phyloP scores from a whole-genome alignment of 2,329 filamentous ascomycete species.

The Exophiala sp. region DNA sequence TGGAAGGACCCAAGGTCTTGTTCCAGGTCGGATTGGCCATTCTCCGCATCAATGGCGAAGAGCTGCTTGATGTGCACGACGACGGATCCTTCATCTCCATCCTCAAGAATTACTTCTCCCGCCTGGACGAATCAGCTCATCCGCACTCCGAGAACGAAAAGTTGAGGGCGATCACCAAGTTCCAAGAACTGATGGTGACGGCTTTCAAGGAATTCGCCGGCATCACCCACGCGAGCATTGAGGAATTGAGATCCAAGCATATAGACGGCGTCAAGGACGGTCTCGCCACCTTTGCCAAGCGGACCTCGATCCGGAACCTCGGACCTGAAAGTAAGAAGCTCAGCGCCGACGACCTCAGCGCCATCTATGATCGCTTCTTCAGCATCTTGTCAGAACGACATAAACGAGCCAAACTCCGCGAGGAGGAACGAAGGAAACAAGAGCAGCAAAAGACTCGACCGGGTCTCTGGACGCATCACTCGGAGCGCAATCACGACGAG shows the following conservation, averaged over 20 bases:
- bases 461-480: constrained; percentile 19
- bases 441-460: constrained; percentile 51
- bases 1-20: constrained; percentile 93
- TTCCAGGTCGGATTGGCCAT: constrained; percentile 98
- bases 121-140: constrained; percentile 90
- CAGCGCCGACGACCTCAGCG: constrained; percentile 75
- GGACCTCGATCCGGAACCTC: constrained; percentile 90
- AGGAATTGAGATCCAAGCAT: constrained; percentile 81
- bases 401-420: constrained; percentile 70
- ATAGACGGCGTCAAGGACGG: constrained; percentile 91
- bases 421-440: constrained; percentile 62
- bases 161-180: constrained; percentile 84
- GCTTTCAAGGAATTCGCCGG: constrained; percentile 97
- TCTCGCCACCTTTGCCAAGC: constrained; percentile 95
- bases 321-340: constrained; percentile 93
- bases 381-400: constrained; percentile 85
- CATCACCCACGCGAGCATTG: constrained; percentile 88
- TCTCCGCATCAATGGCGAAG: constrained; percentile 91
- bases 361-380: constrained; percentile 92
- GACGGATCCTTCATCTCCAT: constrained; percentile 97
- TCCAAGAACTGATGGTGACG: constrained; percentile 98
- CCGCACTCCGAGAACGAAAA: constrained; percentile 94
- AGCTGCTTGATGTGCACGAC: constrained; percentile 84
- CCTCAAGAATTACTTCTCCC: constrained; percentile 87
- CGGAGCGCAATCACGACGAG: constrained; percentile 43